Base-by-base conservation (phyloP, 768 basidiomycete species). In the Mycena vitilis region DNA sequence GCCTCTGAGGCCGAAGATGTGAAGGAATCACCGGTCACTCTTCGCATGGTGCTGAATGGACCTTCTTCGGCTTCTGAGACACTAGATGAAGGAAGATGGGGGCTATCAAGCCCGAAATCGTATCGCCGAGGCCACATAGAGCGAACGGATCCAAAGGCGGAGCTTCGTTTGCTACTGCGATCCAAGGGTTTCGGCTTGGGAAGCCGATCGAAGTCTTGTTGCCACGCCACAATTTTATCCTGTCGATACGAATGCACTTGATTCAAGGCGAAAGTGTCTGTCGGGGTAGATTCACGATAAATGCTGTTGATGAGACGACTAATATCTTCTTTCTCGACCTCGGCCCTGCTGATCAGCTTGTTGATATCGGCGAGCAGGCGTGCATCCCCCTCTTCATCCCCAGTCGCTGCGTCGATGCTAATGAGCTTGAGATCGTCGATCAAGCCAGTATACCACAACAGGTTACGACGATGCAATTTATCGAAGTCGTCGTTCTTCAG, bases 161-260 rank as follows among this genome's bases (percentile, higher is more conserved):
- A 91, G 6, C 84, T 75, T 68, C 87, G 83, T 62, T 88, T 88
- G 44, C 81, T 80, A 60, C 77, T 82, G 71, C 84, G 86, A 63
- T 89, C 90, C 15, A 79, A 69, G 1, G 85, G 82, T 73, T 88
- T 91, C 63, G 86, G 90, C 74, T 92, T 94, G 9, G 92, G 91
- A 36, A 98, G 84, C 59, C 89, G 88, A 73, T 95, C 93, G 72
- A 97, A 95, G 75, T 98, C 95, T 69, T 88, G 88, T 78, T 99
- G 96, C 94, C 96, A 98, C n/a, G 93, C 94, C 18, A 97, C 95
- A 54, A 97, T 95, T 77, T 92, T 92, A 73, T 97, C 95, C 81
- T 98, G 97, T 53, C 96, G 86, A 67, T 90, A 90, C 1, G 93
- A 89, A 55, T 96, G 90, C 7, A 96, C 92, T 72, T 88, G 88